phyloP scores from a whole-genome alignment of 495 filamentous ascomycete species.

The Penicillium chermesinum region DNA sequence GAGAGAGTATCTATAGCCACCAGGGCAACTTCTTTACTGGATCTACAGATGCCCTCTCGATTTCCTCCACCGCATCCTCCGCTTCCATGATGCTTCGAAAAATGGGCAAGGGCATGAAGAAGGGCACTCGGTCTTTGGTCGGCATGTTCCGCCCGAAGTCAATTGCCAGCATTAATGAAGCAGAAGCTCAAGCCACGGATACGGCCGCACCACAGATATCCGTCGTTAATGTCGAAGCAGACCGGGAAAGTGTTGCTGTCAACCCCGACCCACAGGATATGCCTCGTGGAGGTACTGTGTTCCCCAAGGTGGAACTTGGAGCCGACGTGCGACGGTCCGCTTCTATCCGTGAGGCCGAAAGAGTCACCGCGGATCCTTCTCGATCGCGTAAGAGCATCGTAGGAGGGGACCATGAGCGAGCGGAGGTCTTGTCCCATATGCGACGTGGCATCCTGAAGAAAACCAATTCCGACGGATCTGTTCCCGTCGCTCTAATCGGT shows the following conservation, averaged over 20 bases:
- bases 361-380: slow-evolving; percentile 53
- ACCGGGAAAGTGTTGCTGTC: slow-evolving; percentile 77
- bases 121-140: slow-evolving; percentile 80
- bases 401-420: slow-evolving; percentile 83
- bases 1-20: slow-evolving; percentile 88
- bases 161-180: slow-evolving; percentile 66
- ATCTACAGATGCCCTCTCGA: slow-evolving; percentile 93
- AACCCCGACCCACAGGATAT: slow-evolving; percentile 67
- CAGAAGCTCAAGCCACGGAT: slow-evolving; percentile 58
- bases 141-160: slow-evolving; percentile 95
- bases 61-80: slow-evolving; percentile 95
- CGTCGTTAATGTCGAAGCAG: slow-evolving; percentile 93
- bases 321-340: slow-evolving; percentile 27
- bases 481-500: slow-evolving; percentile 61
- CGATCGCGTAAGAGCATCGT: slow-evolving; percentile 77
- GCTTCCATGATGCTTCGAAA: slow-evolving; percentile 99
- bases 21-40: slow-evolving; percentile 80
- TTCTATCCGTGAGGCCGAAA: slow-evolving; percentile 42
- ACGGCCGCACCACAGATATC: slow-evolving; percentile 69
- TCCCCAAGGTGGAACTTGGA: slow-evolving; percentile 73
- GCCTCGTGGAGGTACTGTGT: slow-evolving; percentile 70
- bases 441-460: slow-evolving; percentile 93
- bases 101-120: slow-evolving; percentile 98
- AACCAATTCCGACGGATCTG: slow-evolving; percentile 56
- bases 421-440: slow-evolving; percentile 82